Base-by-base conservation (phyloP, 192 early-diverging fungal species). In the Anaeromyces robustus region DNA sequence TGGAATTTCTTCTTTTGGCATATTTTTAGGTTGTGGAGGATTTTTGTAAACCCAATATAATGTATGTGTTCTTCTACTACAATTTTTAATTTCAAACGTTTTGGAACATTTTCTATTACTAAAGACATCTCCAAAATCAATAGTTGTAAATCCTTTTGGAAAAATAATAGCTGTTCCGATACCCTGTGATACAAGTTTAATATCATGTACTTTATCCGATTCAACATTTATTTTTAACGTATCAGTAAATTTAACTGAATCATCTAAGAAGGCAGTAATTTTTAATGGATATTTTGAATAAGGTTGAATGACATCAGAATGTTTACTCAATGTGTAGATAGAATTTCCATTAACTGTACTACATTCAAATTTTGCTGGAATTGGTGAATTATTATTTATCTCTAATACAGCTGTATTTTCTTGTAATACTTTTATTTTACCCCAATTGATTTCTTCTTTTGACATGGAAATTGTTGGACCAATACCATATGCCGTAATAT, bases 91-190 rank as follows among this genome's bases (percentile, higher is more conserved):
- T 19, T 80, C 83, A 81, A 89, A 92, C 14, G 84, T 81, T 2
- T 83, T 37, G 12, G 80, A 79, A 80, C 90, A 92, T 79, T 87
- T 85, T 2, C 86, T 77, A 79, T 91, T 91, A 82, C 87, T 88
- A 79, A 92, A 92, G 0, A 92, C 89, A 82, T 91, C 84, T 18
- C 77, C 77, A 79, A 92, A 92, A 77, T 88, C 78, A 18, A 92
- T 85, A 29, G 77, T 77, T 34, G 79, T 41, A 80, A 92, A 82
- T 2, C 77, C 78, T 17, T 87, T 83, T 68, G 89, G 86, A 86
- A 88, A 90, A 2, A 82, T 84, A 18, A 92, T 88, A 0, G 90
- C 91, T 3, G 86, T 86, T 0, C 90, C 90, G 11, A 85, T 82
- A 6, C 90, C 90, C 29, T 86, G 77, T 5, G 90, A 89, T 37